Base-by-base conservation (phyloP, 2,329 filamentous ascomycete species). In the Colletotrichum tabaci region DNA sequence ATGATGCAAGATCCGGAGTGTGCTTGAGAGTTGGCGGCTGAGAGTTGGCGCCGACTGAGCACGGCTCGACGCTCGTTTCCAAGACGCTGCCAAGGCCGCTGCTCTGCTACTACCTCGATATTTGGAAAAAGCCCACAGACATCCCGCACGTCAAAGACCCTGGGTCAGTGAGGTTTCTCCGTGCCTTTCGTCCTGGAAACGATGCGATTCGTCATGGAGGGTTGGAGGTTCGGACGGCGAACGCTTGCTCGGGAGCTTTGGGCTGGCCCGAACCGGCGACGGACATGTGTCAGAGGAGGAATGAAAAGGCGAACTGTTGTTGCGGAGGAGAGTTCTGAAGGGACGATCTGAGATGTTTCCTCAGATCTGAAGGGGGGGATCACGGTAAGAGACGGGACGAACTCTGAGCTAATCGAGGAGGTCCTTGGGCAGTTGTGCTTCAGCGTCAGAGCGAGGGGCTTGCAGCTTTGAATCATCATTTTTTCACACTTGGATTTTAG, bases 271-370 rank as follows among this genome's bases (percentile, higher is more conserved):
- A 56, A 56, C 18, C 40, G 47, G 21, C 35, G 21, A 26, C 18
- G 47, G 60, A 30, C 42, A 61, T 62, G 47, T 62, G 60, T 26
- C 60, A 61, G 46, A 49, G 38, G 16, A 46, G 57, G 16, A 10
- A 18, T 42, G 44, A 13, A 15, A 21, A 23, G 18, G 46, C 58
- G 44, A 38, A 30, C 57, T 61, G 44, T 21, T 23, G 21, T 12
- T 3, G 7, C 21, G 7, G 6, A 47, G 10, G 26, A 10, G 1
- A 18, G 26, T 26, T 3, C 18, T 44, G 35, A 62, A 30, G 60
- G 35, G 60, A 62, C 10, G 60, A 62, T 53, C 60, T 44, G n/a
- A 40, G 26, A 18, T 21, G n/a, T n/a, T n/a, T 30, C 16, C 44
- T 35, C 16, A 9, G 26, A 6, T n/a, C 35, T 46, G 26, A 35